phyloP scores from a whole-genome alignment of 164 flowering plant genomes.

The Berberis vulgaris region DNA sequence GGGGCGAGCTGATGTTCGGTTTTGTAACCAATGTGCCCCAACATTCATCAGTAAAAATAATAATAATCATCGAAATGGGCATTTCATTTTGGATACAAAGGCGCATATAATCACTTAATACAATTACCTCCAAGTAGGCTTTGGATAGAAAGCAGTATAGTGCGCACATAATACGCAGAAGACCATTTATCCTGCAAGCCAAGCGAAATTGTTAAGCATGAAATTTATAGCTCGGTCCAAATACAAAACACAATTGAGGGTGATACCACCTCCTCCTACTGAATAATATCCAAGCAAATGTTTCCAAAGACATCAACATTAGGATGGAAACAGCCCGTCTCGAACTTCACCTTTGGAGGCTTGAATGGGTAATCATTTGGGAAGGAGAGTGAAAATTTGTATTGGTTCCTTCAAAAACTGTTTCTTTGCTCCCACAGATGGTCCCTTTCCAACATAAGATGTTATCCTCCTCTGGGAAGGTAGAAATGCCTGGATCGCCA shows the following conservation, averaged over 20 bases:
- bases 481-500: slow-evolving; percentile 79
- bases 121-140: slow-evolving; percentile 64
- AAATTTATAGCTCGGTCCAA: neutral
- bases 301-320: slow-evolving; percentile 80
- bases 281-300: slow-evolving; percentile 91
- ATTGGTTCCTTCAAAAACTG: slow-evolving; percentile 87
- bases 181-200: slow-evolving; percentile 85
- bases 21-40: slow-evolving; percentile 27
- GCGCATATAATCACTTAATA: neutral
- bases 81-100: neutral
- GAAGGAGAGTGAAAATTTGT: slow-evolving; percentile 65
- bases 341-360: slow-evolving; percentile 89
- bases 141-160: slow-evolving; percentile 78
- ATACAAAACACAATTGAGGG: neutral
- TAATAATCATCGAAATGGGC: neutral
- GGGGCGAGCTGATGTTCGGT: slow-evolving; percentile 87
- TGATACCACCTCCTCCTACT: slow-evolving; percentile 13
- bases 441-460: slow-evolving; percentile 94
- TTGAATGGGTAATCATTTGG: slow-evolving; percentile 84
- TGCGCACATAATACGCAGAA: slow-evolving; percentile 94
- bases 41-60: neutral
- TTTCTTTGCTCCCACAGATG: slow-evolving; percentile 83
- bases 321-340: slow-evolving; percentile 84
- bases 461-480: slow-evolving; percentile 94
- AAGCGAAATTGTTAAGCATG: neutral